Evolutionary conservation across 345 rosid genomes (phyloP).

Genomic region (Euclidium syriacum): DNA sequence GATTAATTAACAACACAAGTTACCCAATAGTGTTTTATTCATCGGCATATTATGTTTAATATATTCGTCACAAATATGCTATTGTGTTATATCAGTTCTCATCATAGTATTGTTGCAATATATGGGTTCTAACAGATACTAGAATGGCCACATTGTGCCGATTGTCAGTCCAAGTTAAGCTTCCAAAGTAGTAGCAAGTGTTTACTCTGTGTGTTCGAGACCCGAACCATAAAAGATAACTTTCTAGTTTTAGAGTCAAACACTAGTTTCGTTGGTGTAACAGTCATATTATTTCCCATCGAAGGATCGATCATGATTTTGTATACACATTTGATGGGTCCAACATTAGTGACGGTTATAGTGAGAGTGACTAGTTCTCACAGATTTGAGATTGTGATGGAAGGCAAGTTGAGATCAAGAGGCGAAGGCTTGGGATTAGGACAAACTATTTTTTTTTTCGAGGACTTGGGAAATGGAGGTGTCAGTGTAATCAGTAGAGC

Average conservation of each 20-base stretch:
- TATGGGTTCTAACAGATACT: conserved; percentile 11
- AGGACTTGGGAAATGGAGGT: conserved; percentile 46
- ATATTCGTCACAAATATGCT: neutral
- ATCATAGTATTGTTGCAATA: neutral
- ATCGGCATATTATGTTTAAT: neutral
- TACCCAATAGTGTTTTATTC: neutral
- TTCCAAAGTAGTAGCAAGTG: conserved; percentile 42
- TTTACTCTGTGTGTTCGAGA: conserved; percentile 29
- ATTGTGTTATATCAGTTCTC: neutral
- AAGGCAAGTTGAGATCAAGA: conserved; percentile 46
- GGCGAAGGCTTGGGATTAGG: conserved; percentile 16
- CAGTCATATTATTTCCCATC: conserved; percentile 16
- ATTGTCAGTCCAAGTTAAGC: conserved; percentile 38
- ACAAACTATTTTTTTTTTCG: conserved; percentile 26
- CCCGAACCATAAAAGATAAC: conserved; percentile 20
- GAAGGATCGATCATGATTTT: conserved; percentile 25
- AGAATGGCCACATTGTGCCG: conserved; percentile 19
- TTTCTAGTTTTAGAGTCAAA: conserved; percentile 20
- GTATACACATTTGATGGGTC: conserved; percentile 32
- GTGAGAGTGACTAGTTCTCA: conserved; percentile 13
- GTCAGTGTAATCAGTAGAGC: conserved; percentile 40
- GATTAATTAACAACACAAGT: neutral
- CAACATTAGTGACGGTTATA: conserved; percentile 46
- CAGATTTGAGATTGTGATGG: conserved; percentile 34
- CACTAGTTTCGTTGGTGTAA: conserved; percentile 21